Base-by-base conservation (phyloP, 2,329 filamentous ascomycete genomes). In the Colletotrichum salicis region DNA sequence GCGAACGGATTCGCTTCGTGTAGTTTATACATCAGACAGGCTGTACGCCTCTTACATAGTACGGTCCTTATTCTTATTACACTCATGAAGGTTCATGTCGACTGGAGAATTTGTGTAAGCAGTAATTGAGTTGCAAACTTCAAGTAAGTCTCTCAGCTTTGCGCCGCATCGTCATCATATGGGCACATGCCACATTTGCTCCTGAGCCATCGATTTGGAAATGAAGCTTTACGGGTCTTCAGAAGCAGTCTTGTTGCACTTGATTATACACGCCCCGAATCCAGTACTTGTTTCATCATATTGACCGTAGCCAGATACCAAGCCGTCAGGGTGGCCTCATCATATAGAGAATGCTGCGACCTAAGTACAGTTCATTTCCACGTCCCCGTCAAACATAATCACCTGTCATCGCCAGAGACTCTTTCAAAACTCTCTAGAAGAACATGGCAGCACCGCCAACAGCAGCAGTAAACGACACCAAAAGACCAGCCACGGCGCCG, bases 361-460 rank as follows among this genome's bases (percentile, higher is more conserved):
- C 22, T 22, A 7, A 22, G 19, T 48, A 48, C 1, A 22, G 2
- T 35, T 11, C 33, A 35, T 15, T 19, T 48, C 19, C 24, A 27
- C 24, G 19, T 48, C 8, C 19, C 5, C 33, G 4, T 4, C 41
- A 48, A n/a, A 3, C 19, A 41, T 22, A 4, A 22, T 48, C 41
- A 22, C n/a, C 41, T 5, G 4, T 7, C 7, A n/a, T n/a, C 41
- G 7, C 41, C 8, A 48, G 15, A 15, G 6, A 2, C 11, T 4
- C 24, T 13, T 4, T 6, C 33, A 4, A 5, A 15, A 15, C 15
- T 4, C 2, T 24, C 56, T 59, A 74, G 45, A 74, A 62, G 45
- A 74, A 55, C 37, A 74, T 27, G 27, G 69, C 68, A 5, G 71
- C 71, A 3, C 73, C 73, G 2, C 64, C 73, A n/a, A 74, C 22